Base-by-base conservation (phyloP, 306 rosid species). In the Vigna angularis region DNA sequence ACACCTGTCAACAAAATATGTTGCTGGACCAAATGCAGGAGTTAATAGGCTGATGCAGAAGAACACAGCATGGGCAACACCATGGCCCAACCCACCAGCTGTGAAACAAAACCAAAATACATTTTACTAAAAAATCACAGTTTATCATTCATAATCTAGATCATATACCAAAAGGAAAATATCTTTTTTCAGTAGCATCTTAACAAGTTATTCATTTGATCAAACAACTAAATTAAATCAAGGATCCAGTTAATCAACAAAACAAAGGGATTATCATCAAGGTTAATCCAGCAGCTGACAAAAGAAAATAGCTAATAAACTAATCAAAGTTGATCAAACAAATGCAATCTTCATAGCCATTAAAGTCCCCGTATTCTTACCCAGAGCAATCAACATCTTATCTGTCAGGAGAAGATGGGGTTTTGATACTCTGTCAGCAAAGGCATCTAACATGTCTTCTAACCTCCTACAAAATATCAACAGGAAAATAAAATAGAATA, bases 61-160 rank as follows among this genome's bases (percentile, higher is more conserved):
- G 85, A 92, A 94, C 74, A 94, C 97, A n/a, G 96, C 97, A 89
- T 94, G 98, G 18, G 98, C 97, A 63, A 90, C 79, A 14, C 97
- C 98, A 73, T 94, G 98, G 68, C 98, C 98, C 85, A 94, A 86
- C 75, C 98, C 98, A 81, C 97, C 96, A 76, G 98, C 98, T 94
- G 94, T 77, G 73, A 61, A 53, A 79, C 84, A 74, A 66, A 86
- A 77, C 70, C 63, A 36, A 26, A 80, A 83, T 73, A 59, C 5
- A 75, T n/a, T 36, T 74, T 9, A 52, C 57, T 49, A 77, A 9
- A 12, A 26, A 64, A 53, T 2, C 5, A 83, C 16, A 7, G n/a
- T 32, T 62, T 73, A 84, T 45, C 18, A 40, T 63, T 18, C 28
- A 62, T 53, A 42, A 67, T 14, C 52, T 40, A 56, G 32, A 67